These are phyloP conservation scores for Uronychia setigera DNA, from an alignment of 73 alveolate species.

Conservation along the genomic window DNA sequence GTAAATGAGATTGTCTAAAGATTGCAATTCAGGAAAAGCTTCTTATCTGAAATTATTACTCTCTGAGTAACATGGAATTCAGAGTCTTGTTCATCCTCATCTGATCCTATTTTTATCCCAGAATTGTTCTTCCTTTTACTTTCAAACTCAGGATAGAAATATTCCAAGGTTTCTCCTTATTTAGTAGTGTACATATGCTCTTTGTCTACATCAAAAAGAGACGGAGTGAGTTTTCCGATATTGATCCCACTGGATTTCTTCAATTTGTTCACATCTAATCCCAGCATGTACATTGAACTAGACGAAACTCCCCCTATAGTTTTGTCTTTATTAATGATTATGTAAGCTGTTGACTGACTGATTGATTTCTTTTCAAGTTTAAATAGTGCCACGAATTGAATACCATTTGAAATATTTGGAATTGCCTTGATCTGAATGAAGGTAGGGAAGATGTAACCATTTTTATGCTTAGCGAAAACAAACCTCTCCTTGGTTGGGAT, in stretches of 20 bases:
- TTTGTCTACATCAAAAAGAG: constrained; percentile 26
- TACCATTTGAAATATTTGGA: constrained; percentile 18
- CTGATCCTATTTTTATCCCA: background rate
- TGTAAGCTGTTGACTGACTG: constrained; percentile 31
- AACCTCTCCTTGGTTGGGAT: constrained; percentile 47
- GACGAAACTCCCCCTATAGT: constrained; percentile 36
- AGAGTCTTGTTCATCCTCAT: background rate
- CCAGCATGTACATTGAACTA: constrained; percentile 29
- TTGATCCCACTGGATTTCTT: constrained; percentile 31
- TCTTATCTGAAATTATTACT: constrained; percentile 5
- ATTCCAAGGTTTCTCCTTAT: constrained; percentile 31
- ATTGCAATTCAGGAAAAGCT: constrained; percentile 26
- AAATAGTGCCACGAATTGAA: constrained; percentile 49
- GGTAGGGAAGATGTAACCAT: constrained; percentile 53
- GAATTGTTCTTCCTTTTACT: background rate
- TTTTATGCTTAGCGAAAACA: constrained; percentile 49
- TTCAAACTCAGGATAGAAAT: constrained; percentile 36
- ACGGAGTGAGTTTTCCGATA: constrained; percentile 40
- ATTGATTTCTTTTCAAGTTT: constrained; percentile 45
- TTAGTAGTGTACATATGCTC: constrained; percentile 19
- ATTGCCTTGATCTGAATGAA: constrained; percentile 13
- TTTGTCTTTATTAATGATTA: constrained; percentile 38
- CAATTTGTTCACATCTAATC: constrained; percentile 28
- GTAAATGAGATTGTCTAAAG: constrained; percentile 24
- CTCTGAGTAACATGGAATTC: constrained; percentile 7